A percentile compares a stretch with the other conserved stretches of the same genome.
Evolutionary conservation across 345 rosid species (phyloP).

Genomic region (Rhodamnia argentea): DNA sequence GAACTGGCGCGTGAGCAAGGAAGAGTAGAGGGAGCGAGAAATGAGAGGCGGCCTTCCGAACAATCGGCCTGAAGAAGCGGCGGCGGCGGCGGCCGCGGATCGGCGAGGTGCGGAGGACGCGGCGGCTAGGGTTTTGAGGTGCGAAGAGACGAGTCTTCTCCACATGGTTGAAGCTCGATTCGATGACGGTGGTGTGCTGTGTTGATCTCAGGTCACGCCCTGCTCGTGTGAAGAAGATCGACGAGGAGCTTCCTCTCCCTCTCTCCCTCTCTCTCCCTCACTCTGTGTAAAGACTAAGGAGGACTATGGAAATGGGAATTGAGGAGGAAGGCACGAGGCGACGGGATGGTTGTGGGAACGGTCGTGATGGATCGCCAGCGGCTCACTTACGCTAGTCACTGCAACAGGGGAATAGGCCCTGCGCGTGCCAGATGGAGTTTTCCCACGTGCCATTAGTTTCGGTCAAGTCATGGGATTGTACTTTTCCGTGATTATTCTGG

Average conservation of each 20-base stretch:
- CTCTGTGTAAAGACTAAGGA: background rate
- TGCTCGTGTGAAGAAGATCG: background rate
- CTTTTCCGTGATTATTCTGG: background rate
- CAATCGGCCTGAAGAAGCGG: background rate
- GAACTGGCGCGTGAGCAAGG: background rate
- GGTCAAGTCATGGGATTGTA: background rate
- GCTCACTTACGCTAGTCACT: background rate
- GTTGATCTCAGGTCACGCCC: constrained; percentile 12
- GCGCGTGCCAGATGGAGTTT: background rate
- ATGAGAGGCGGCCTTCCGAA: background rate
- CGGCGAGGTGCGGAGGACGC: constrained; percentile 3
- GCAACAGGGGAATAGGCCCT: background rate
- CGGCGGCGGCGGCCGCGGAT: background rate
- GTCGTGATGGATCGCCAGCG: background rate
- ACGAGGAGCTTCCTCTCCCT: background rate
- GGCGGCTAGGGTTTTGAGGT: constrained; percentile 15
- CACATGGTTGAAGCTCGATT: constrained; percentile 1
- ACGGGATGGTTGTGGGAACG: background rate
- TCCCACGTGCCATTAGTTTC: background rate
- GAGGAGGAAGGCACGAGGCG: background rate
- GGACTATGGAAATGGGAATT: background rate
- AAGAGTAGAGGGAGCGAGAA: background rate
- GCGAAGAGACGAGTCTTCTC: constrained; percentile 8
- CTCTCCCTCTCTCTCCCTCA: background rate
- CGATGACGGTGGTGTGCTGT: background rate